Evolutionary conservation across 257 asterid genomes (phyloP).

Genomic region (Coffea canephora): DNA sequence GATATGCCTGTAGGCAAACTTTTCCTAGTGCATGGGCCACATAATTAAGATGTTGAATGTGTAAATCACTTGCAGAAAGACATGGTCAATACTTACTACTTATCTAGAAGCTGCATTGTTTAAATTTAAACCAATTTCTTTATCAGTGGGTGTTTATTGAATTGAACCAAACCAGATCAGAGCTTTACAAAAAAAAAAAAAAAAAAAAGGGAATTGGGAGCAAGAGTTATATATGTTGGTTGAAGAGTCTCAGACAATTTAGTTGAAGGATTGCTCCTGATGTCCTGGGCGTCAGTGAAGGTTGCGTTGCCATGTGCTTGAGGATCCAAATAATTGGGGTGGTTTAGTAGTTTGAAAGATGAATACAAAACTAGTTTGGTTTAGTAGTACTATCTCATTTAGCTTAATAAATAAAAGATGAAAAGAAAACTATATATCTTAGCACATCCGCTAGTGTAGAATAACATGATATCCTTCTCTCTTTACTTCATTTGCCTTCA

Average conservation of each 20-base stretch:
- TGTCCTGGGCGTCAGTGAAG: neutral
- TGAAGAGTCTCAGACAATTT: neutral
- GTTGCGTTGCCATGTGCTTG: neutral
- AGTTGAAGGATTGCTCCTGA: neutral
- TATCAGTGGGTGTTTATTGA: neutral
- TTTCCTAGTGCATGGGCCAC: conserved; percentile 4
- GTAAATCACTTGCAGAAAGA: neutral
- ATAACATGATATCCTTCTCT: neutral
- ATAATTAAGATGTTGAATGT: neutral
- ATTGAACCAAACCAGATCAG: neutral
- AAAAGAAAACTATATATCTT: neutral
- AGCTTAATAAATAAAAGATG: neutral
- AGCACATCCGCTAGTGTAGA: neutral
- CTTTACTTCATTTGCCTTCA: neutral
- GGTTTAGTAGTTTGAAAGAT: neutral
- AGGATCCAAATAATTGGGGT: neutral
- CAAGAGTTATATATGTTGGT: neutral
- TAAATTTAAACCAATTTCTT: neutral
- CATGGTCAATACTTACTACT: conserved; percentile 2
- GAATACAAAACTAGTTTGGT: neutral
- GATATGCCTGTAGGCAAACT: neutral
- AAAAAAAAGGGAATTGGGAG: neutral
- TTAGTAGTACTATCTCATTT: neutral
- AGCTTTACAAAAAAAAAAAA: neutral
- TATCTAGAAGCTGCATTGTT: neutral